Percentiles rank a stretch among this genome's conserved stretches.
phyloP scores from a whole-genome alignment of 352 stramenopile genomes.

The Achlya hypogyna region DNA sequence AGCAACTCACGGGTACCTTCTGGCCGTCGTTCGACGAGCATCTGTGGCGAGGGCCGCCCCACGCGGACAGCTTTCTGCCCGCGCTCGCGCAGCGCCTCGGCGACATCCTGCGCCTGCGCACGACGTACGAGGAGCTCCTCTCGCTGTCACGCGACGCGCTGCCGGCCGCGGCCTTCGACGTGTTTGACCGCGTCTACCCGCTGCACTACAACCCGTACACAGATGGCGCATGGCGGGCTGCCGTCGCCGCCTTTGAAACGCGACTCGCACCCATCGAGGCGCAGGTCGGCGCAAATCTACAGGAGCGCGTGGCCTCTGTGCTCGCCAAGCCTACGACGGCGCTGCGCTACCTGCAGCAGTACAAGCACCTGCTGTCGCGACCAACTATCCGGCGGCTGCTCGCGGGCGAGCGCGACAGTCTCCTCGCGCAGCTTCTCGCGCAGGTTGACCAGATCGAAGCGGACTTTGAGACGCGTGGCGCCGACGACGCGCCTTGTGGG shows the following conservation, averaged over 20 bases:
- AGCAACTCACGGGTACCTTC: conserved; percentile 67
- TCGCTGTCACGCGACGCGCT: conserved; percentile 40
- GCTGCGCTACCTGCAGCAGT: conserved; percentile 79
- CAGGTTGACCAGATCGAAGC: conserved; percentile 83
- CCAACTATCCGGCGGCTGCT: conserved; percentile 69
- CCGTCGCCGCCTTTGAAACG: conserved; percentile 69
- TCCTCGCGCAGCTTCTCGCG: conserved; percentile 78
- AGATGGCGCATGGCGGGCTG: conserved; percentile 60
- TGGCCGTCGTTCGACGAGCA: conserved; percentile 80
- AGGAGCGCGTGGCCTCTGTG: conserved; percentile 58
- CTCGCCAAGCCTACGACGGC: conserved; percentile 47
- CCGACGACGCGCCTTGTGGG: conserved; percentile 38
- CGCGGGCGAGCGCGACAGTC: conserved; percentile 71
- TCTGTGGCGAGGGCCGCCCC: conserved; percentile 48
- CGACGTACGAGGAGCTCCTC: conserved; percentile 80
- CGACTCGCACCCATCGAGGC: conserved; percentile 72
- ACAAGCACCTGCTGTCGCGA: conserved; percentile 70
- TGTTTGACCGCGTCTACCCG: conserved; percentile 52
- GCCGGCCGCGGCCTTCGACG: conserved; percentile 46
- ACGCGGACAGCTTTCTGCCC: conserved; percentile 34
- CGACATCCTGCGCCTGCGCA: conserved; percentile 72
- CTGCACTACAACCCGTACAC: conserved; percentile 90
- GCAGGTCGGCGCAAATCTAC: conserved; percentile 71
- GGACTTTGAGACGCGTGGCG: conserved; percentile 64
- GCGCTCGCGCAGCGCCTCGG: conserved; percentile 60